phyloP scores from a whole-genome alignment of 2,329 filamentous ascomycete species.

The Diaporthe destruens region DNA sequence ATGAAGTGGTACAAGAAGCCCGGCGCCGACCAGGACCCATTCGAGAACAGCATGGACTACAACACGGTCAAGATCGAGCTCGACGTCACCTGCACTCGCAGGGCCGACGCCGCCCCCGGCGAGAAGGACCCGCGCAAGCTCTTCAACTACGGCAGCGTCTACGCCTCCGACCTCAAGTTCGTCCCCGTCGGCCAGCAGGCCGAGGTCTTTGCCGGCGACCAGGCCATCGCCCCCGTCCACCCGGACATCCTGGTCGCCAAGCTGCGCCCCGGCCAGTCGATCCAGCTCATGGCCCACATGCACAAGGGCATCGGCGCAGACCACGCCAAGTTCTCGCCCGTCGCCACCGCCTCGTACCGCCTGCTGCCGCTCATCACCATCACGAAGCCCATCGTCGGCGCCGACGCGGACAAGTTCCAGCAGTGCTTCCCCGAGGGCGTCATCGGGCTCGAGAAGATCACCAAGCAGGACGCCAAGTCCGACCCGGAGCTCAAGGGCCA shows the following conservation, averaged over 20 bases:
- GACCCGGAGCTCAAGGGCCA: slow-evolving; percentile 79
- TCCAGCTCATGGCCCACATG: slow-evolving; percentile 90
- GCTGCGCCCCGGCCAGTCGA: slow-evolving; percentile 88
- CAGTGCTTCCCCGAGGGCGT: slow-evolving; percentile 92
- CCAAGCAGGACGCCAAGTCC: slow-evolving; percentile 71
- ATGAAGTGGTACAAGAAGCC: slow-evolving; percentile 86
- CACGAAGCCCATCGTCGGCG: slow-evolving; percentile 82
- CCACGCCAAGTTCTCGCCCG: slow-evolving; percentile 97
- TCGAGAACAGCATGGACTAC: slow-evolving; percentile 76
- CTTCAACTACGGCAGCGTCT: slow-evolving; percentile 88
- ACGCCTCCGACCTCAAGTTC: slow-evolving; percentile 83
- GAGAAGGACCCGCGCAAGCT: slow-evolving; percentile 87
- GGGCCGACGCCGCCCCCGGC: slow-evolving; percentile 75
- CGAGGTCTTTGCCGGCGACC: slow-evolving; percentile 75
- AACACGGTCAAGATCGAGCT: slow-evolving; percentile 89
- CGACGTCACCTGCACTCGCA: slow-evolving; percentile 83
- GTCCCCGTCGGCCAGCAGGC: slow-evolving; percentile 79
- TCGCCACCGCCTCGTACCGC: slow-evolving; percentile 93
- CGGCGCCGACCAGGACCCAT: slow-evolving; percentile 70
- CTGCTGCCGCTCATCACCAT: slow-evolving; percentile 91
- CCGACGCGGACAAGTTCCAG: slow-evolving; percentile 89
- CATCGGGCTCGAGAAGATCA: slow-evolving; percentile 81
- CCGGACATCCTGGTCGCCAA: slow-evolving; percentile 96
- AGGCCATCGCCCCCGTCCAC: slow-evolving; percentile 81
- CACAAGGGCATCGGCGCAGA: slow-evolving; percentile 94